Evolutionary conservation across 169 alveolate genomes (phyloP).

Genomic region (Neospora caninum): DNA sequence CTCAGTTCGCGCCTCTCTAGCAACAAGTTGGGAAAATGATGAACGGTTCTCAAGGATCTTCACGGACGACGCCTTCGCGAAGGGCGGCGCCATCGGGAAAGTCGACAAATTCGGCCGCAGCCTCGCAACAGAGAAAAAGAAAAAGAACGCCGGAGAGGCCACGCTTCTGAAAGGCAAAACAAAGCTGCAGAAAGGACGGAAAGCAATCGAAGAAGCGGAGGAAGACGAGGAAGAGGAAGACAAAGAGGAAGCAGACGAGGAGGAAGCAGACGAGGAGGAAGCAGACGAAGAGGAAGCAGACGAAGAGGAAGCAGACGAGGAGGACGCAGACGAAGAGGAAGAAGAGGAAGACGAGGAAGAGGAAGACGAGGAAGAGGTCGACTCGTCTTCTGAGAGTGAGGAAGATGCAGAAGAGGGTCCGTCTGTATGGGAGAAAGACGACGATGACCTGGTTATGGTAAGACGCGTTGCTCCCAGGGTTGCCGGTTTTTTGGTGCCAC

Average conservation of each 20-base stretch:
- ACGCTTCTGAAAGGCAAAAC: not conserved
- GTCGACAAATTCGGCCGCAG: conserved; percentile 28
- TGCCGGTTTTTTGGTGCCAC: not conserved
- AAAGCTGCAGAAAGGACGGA: not conserved
- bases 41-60: conserved; percentile 6
- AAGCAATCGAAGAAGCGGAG: not conserved
- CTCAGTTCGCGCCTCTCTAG: not conserved
- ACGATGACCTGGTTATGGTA: not conserved
- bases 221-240: not conserved
- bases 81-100: not conserved
- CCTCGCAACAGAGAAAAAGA: not conserved
- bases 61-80: conserved; percentile 21
- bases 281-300: not conserved
- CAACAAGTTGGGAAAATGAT: not conserved
- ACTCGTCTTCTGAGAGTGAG: not conserved
- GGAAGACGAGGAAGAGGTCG: not conserved
- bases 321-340: not conserved
- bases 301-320: not conserved
- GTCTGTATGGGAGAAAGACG: not conserved
- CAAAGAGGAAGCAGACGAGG: not conserved
- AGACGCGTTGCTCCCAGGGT: not conserved
- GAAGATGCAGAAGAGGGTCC: not conserved
- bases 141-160: not conserved
- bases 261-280: not conserved
- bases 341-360: not conserved